These are phyloP conservation scores for Lactifluus volemus DNA, from an alignment of 768 basidiomycete genomes.

Conservation along the genomic window DNA sequence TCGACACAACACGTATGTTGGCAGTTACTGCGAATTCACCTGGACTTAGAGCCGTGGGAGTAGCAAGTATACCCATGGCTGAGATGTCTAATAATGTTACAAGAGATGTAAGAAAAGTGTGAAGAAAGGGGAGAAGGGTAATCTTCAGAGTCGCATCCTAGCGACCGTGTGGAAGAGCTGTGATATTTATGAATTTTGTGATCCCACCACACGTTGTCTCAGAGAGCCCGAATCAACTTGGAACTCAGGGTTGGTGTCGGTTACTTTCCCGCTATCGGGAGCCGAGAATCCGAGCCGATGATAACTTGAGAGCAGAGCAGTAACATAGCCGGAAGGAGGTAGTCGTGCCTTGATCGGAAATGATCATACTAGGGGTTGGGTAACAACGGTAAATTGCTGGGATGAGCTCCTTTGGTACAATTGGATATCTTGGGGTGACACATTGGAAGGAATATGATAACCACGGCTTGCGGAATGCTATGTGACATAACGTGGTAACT, in stretches of 20 bases:
- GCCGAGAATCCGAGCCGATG: neutral
- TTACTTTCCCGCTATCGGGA: neutral
- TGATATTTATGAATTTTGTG: neutral
- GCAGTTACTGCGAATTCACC: neutral
- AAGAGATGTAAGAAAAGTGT: neutral
- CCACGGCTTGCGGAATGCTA: neutral
- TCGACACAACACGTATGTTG: slow-evolving; percentile 6
- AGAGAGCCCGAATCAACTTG: neutral
- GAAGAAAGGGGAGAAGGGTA: neutral
- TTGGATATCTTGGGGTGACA: neutral
- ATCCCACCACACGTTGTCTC: neutral
- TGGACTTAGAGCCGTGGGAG: neutral
- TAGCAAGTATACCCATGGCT: neutral
- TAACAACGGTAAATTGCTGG: neutral
- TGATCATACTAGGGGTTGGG: neutral
- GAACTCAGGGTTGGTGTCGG: neutral
- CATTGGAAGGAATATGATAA: neutral
- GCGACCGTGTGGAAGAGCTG: neutral
- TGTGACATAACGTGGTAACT: neutral
- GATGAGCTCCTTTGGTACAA: neutral
- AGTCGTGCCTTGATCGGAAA: neutral
- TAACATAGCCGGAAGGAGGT: neutral
- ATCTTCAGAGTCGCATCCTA: neutral
- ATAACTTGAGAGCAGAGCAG: neutral
- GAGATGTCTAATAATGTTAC: neutral